Percentiles rank a stretch among this genome's conserved stretches.
These are phyloP conservation scores for Aspergillus costaricaensis DNA, from an alignment of 2,329 filamentous ascomycete species.

Conservation along the genomic window DNA sequence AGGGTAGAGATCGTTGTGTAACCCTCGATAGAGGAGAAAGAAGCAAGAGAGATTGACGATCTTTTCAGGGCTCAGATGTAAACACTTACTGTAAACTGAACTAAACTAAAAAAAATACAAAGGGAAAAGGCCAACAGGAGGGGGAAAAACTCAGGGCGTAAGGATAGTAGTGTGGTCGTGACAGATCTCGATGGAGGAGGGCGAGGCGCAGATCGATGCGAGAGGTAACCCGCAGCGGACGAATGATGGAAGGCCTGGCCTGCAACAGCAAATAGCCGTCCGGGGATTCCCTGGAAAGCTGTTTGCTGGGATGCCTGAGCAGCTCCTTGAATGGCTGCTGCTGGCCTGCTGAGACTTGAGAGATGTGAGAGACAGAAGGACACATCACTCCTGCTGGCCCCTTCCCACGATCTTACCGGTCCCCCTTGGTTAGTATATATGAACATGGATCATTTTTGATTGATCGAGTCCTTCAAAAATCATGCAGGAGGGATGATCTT, in stretches of 20 bases:
- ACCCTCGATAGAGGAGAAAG: neutral
- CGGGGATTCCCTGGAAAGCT: slow-evolving; percentile 5
- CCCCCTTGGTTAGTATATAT: neutral
- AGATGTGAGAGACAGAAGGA: neutral
- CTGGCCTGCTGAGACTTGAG: neutral
- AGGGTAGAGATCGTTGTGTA: neutral
- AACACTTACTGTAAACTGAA: neutral
- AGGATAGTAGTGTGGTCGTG: slow-evolving; percentile 9
- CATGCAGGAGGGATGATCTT: neutral
- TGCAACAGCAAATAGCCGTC: slow-evolving; percentile 9
- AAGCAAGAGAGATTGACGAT: neutral
- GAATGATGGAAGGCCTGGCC: neutral
- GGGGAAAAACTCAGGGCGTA: slow-evolving; percentile 1
- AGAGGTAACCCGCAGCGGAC: neutral
- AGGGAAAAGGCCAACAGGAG: slow-evolving; percentile 4
- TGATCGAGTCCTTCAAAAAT: neutral
- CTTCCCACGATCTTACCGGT: neutral
- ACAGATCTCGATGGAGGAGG: slow-evolving; percentile 20
- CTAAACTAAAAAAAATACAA: neutral
- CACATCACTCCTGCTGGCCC: slow-evolving; percentile 2
- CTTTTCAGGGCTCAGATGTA: neutral
- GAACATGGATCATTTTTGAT: neutral
- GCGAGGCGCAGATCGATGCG: slow-evolving; percentile 12
- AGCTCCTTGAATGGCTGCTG: slow-evolving; percentile 4
- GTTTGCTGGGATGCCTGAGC: slow-evolving; percentile 3